Conservation (phyloP, 2,329 filamentous ascomycete species). For the Zasmidium cellare region DNA sequence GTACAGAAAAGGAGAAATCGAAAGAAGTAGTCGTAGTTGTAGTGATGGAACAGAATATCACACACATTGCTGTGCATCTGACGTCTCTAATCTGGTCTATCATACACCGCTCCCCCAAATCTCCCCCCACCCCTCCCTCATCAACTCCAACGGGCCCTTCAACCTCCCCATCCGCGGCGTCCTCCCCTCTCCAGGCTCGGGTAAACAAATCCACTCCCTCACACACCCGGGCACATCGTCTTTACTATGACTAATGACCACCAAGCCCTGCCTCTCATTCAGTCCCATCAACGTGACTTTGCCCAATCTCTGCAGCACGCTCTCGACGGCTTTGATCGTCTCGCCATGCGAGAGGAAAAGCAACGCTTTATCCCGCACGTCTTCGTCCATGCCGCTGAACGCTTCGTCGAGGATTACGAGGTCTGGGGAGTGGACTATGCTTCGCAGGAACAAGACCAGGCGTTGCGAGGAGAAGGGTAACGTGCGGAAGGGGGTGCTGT, state of each 20-base stretch:
- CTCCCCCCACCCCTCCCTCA: slow-evolving; percentile 30
- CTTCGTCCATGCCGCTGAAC: slow-evolving; percentile 52
- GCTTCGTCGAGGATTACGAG: slow-evolving; percentile 54
- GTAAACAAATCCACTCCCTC: slow-evolving; percentile 81
- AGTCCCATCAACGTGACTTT: slow-evolving; percentile 62
- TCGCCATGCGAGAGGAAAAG: slow-evolving; percentile 66
- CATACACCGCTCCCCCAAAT: slow-evolving; percentile 27
- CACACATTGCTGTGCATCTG: no score
- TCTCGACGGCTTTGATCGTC: slow-evolving; percentile 19
- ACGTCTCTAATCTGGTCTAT: neutral
- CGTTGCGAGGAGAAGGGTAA: slow-evolving; percentile 81
- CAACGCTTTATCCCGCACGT: slow-evolving; percentile 81
- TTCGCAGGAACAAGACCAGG: slow-evolving; percentile 73
- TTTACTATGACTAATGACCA: slow-evolving; percentile 88
- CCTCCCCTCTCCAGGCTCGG: slow-evolving; percentile 66
- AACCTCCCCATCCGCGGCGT: slow-evolving; percentile 66
- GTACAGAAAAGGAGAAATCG: neutral
- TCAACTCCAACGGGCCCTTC: slow-evolving; percentile 35
- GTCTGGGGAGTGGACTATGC: slow-evolving; percentile 47
- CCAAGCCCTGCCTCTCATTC: slow-evolving; percentile 70
- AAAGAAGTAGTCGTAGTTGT: neutral
- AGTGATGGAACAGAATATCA: no score
- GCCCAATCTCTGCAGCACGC: slow-evolving; percentile 41
- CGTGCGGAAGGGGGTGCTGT: slow-evolving; percentile 67
- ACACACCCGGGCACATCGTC: slow-evolving; percentile 87